Conservation (phyloP, 306 rosid genomes). For the Cyclanthera cordifolia region DNA sequence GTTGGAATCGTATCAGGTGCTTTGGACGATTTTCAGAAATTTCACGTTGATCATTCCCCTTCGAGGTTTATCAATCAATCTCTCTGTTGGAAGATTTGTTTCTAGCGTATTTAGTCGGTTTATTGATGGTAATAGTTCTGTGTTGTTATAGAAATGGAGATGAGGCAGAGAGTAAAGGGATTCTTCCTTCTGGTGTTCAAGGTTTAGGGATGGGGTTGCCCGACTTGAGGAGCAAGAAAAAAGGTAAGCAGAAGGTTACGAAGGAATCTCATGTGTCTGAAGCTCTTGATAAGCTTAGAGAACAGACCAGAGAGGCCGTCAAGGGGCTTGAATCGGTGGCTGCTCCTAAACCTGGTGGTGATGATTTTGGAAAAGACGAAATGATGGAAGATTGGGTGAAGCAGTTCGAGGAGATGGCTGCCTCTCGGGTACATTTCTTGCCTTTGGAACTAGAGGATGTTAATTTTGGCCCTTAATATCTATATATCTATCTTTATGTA, state of each 20-base stretch:
- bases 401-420: constrained; percentile 78
- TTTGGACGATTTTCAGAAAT: constrained; percentile 75
- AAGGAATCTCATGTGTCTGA: constrained; percentile 64
- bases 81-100: neutral
- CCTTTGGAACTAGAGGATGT: neutral
- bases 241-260: constrained; percentile 58
- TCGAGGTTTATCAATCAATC: constrained; percentile 31
- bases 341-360: constrained; percentile 25
- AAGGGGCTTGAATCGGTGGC: constrained; percentile 54
- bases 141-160: constrained; percentile 24
- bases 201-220: constrained; percentile 85
- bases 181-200: constrained; percentile 53
- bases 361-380: constrained; percentile 47
- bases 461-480: neutral
- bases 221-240: constrained; percentile 62
- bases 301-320: constrained; percentile 75
- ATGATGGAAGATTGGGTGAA: constrained; percentile 89
- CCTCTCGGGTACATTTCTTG: constrained; percentile 45
- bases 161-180: constrained; percentile 16
- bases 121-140: neutral
- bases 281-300: constrained; percentile 70
- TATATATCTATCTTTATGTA: neutral
- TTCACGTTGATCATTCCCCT: constrained; percentile 42
- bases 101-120: neutral
- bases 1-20: constrained; percentile 53